A percentile compares a stretch with the other conserved stretches of the same genome.
phyloP scores from a whole-genome alignment of 2,329 filamentous ascomycete species.

The Curvularia spicifera region DNA sequence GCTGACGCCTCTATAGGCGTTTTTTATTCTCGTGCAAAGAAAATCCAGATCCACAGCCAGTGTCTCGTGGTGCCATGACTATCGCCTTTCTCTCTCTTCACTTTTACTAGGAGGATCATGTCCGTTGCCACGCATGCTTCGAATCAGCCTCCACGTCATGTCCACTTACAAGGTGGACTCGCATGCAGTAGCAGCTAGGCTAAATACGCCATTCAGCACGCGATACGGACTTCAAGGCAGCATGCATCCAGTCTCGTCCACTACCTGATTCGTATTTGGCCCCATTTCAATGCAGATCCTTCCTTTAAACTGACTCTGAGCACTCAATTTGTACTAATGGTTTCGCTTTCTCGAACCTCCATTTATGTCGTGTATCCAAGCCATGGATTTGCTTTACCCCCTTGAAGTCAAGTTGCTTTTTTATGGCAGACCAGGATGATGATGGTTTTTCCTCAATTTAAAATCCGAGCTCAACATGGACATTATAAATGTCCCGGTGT shows the following conservation, averaged over 20 bases:
- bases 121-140: constrained; percentile 1
- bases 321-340: background rate
- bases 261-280: constrained; percentile 1
- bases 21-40: background rate
- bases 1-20: background rate
- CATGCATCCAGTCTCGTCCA: constrained; percentile 11
- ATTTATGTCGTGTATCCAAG: background rate
- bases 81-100: background rate
- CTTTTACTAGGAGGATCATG: background rate
- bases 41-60: background rate
- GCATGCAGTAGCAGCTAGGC: constrained; percentile 6
- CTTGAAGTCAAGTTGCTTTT: background rate
- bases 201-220: constrained; percentile 10
- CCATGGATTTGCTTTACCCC: background rate
- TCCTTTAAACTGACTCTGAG: background rate
- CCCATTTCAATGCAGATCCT: background rate
- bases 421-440: background rate
- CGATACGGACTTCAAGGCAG: constrained; percentile 1
- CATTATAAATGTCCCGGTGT: constrained; percentile 1
- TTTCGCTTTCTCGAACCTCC: background rate
- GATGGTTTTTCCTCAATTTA: constrained; percentile 1
- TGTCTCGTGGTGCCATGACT: background rate
- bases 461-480: background rate
- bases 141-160: constrained; percentile 4
- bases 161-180: background rate